Conservation (phyloP, 2,329 filamentous ascomycete genomes). For the Venturia pyrina region DNA sequence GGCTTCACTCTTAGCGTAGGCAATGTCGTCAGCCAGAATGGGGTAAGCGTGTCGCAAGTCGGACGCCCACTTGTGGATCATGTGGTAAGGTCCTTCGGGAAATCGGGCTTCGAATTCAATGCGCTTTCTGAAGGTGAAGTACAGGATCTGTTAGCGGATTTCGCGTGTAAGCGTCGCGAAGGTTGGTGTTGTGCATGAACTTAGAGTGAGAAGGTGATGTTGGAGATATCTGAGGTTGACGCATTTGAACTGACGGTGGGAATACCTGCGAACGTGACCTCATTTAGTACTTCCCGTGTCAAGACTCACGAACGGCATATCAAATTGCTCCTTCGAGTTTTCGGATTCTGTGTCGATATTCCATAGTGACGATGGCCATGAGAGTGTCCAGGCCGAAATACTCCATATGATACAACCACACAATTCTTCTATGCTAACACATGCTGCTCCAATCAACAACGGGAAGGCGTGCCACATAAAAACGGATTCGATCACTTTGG, state of each 20-base stretch:
- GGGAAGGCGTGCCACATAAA: background rate
- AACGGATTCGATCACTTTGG: conserved; percentile 39
- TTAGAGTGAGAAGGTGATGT: no score
- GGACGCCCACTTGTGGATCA: background rate
- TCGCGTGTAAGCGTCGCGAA: background rate
- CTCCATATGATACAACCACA: background rate
- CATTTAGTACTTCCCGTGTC: background rate
- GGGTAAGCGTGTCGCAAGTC: background rate
- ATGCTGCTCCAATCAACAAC: background rate
- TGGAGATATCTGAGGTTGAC: no score
- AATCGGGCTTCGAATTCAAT: background rate
- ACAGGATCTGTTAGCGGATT: background rate
- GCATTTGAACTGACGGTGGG: no score
- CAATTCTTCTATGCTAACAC: background rate
- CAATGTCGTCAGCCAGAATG: background rate
- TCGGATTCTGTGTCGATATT: background rate
- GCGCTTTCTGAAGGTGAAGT: no score
- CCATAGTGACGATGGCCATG: background rate
- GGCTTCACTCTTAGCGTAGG: background rate
- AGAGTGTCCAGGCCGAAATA: background rate
- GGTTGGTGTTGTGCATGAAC: background rate
- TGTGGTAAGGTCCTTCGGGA: background rate
- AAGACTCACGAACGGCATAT: background rate
- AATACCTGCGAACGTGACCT: background rate
- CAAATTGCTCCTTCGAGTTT: background rate